phyloP scores from a whole-genome alignment of 164 flowering plant genomes.

The Tinospora cordifolia region DNA sequence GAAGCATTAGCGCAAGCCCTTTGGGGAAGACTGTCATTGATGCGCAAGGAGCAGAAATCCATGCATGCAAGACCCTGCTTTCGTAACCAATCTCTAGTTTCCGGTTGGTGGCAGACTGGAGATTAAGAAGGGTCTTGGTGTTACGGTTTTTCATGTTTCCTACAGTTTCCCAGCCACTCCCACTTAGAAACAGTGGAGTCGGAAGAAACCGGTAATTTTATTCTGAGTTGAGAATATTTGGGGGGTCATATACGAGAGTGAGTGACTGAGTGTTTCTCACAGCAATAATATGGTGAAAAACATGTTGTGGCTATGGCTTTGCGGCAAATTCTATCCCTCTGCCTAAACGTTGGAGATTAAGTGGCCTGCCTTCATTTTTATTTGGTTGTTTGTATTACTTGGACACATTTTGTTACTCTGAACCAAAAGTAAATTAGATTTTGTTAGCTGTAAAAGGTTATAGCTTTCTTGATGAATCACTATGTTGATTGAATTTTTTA shows the following conservation, averaged over 20 bases:
- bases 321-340: background rate
- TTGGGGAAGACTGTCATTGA: background rate
- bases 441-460: background rate
- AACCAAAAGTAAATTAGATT: slow-evolving; percentile 1
- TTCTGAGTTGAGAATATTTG: background rate
- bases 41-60: background rate
- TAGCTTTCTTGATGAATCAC: background rate
- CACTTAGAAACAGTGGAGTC: background rate
- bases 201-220: background rate
- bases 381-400: background rate
- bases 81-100: background rate
- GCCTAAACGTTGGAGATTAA: background rate
- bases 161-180: background rate
- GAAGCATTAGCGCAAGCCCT: slow-evolving; percentile 19
- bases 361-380: background rate
- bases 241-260: no score
- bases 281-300: background rate
- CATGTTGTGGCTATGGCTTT: background rate
- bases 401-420: background rate
- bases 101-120: background rate
- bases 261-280: background rate
- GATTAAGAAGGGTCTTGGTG: background rate
- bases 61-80: background rate
- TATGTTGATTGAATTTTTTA: background rate
- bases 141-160: background rate